These are phyloP conservation scores for Pythium vanterpoolii DNA, from an alignment of 352 stramenopile genomes.

Conservation along the genomic window DNA sequence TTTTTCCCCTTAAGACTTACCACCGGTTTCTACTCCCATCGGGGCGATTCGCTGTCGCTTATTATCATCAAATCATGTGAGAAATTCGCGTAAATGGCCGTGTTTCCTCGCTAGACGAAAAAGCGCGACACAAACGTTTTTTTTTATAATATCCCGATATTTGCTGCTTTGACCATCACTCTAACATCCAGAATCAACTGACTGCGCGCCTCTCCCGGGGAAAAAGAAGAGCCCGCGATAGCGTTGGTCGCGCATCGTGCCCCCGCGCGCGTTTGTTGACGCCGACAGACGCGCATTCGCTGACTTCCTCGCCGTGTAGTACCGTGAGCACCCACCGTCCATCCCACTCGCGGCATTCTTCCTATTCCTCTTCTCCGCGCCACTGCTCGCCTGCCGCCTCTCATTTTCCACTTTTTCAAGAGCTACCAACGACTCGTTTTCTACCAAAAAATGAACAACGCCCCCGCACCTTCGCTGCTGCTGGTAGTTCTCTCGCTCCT, in stretches of 20 bases:
- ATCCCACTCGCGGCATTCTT: neutral
- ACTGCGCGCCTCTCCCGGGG: neutral
- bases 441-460: neutral
- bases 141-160: slow-evolving; percentile 10
- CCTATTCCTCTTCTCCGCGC: neutral
- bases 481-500: neutral
- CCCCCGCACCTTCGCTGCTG: neutral
- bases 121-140: neutral
- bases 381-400: neutral
- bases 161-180: neutral
- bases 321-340: neutral
- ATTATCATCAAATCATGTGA: too few relatives aligned
- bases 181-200: neutral
- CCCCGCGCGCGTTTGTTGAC: neutral
- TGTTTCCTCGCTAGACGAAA: neutral
- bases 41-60: too few relatives aligned
- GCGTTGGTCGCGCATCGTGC: neutral
- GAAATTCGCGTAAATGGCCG: neutral
- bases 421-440: neutral
- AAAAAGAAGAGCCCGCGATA: neutral
- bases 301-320: neutral
- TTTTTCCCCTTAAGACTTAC: too few relatives aligned
- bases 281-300: neutral
- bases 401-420: slow-evolving; percentile 3
- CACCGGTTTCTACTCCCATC: too few relatives aligned